Percentiles rank a stretch among this genome's conserved stretches.
These are phyloP conservation scores for Xylariaceae sp. DNA, from an alignment of 2,329 filamentous ascomycete genomes.

Conservation along the genomic window DNA sequence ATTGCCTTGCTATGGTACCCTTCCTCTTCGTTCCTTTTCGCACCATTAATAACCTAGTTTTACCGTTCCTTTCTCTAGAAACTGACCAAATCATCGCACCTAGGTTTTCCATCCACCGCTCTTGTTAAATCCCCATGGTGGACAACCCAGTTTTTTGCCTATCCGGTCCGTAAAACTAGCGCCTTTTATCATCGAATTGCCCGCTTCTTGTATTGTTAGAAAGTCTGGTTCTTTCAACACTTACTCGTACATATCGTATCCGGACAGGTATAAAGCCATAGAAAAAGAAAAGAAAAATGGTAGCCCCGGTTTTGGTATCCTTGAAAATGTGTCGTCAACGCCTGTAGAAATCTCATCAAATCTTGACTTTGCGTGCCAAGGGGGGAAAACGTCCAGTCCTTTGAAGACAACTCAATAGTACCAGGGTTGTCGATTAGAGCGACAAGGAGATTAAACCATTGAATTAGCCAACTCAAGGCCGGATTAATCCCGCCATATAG, in stretches of 20 bases:
- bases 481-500: conserved; percentile 4
- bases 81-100: conserved; percentile 3
- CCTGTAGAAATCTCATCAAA: neutral
- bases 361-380: neutral
- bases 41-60: neutral
- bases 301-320: conserved; percentile 17
- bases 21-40: neutral
- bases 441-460: conserved; percentile 2
- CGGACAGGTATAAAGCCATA: conserved; percentile 10
- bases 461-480: neutral
- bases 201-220: neutral
- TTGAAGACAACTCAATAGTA: neutral
- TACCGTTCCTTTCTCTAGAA: neutral
- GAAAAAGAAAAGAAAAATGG: conserved; percentile 20
- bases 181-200: neutral
- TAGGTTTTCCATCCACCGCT: neutral
- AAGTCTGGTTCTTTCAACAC: conserved; percentile 13
- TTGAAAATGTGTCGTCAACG: conserved; percentile 3
- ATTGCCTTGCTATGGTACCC: neutral
- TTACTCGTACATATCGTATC: conserved; percentile 23
- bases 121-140: neutral
- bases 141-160: neutral
- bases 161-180: neutral
- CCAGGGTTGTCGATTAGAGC: neutral
- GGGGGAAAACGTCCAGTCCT: neutral